Base-by-base conservation (phyloP, 2,329 filamentous ascomycete species). In the Zopfia rhizophila region DNA sequence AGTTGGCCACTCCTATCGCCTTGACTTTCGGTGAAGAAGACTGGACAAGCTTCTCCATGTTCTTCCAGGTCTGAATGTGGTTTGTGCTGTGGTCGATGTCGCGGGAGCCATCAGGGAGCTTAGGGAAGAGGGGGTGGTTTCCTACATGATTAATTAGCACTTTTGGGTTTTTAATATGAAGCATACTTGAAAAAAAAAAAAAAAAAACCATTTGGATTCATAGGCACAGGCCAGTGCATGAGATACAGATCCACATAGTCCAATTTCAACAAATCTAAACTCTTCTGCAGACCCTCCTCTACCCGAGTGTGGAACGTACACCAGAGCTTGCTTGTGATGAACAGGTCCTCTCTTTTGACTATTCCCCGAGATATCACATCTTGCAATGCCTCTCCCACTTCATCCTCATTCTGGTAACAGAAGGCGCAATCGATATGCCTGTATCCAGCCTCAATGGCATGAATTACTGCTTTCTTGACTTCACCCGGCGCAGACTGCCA, bases 311-410 rank as follows among this genome's bases (percentile, higher is more conserved):
- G 86, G 76, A 89, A 92, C 38, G 88, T 90, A 64, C 85, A 87
- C 89, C 90, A 95, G 25, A 92, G 82, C 80, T 96, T 95, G 63
- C 86, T 90, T 42, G 90, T 89, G 48, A 95, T 83, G 74, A 94
- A 95, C 51, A 95, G 75, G 46, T 95, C 89, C 68, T 88, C 83
- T 51, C 90, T 83, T 80, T 87, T 88, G 60, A 89, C 77, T 51
- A 82, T 78, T 17, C 89, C 89, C 4, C 83, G 75, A 18, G 76
- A 78, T 63, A 93, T 84, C 21, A 88, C 90, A 44, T 89, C 85
- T 66, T 85, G 83, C 41, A 96, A 81, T 7, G 88, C 91, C 66
- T 86, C 77, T 53, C 91, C 91, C 12, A 95, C 90, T 70, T 93
- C 89, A 35, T 87, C 82, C 74, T 96, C 91, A 70, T 95, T 92